Evolutionary conservation across 768 basidiomycete species (phyloP), one percentile per base, ranked within the genome.

Genomic region (Saitozyma sp.): DNA sequence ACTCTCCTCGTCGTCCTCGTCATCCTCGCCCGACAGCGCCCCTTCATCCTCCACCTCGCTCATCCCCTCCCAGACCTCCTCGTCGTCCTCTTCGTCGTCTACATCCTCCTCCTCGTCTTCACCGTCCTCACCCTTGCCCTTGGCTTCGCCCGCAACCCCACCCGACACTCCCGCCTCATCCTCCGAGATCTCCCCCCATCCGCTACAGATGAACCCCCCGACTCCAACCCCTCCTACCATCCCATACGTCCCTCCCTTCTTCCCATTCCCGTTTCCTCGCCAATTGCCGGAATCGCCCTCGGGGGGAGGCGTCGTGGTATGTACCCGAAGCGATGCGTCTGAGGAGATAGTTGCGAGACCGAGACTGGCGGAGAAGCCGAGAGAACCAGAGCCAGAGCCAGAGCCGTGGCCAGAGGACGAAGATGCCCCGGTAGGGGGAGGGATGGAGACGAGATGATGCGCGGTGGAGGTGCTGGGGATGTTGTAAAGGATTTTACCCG

Each of bases 401-500:
- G 29, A 29, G 29, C 29, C 29, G 14, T 10, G n/a, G 45, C 10
- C 10, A 10, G 45, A 10, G 45, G 10, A 10, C 6, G 17, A 48
- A 14, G 13, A 14, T 6, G 46, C 17, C 46, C 3, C 17, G 8
- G 58, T 20, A 17, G 58, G 54, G n/a, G 61, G 58, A 8, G 58
- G 72, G 29, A 79, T 50, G 3, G 74, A 51, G 54, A 79, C 52
- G 51, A 79, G 63, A 49, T 70, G 67, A 43, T 71, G 68, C 0
- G 75, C 55, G 6, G 78, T 76, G 6, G 67, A 59, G 8, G 76
- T 72, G 40, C 65, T 45, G 1, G 75, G 65, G 58, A 72, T 75
- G 16, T 70, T 56, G 56, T 77, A 79, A 6, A 77, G 71, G 7
- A 73, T 41, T 61, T 67, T 69, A 14, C 78, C 78, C 0, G 74